Conservation (phyloP, 768 basidiomycete species). For the Termitomyces eurrhizus region DNA sequence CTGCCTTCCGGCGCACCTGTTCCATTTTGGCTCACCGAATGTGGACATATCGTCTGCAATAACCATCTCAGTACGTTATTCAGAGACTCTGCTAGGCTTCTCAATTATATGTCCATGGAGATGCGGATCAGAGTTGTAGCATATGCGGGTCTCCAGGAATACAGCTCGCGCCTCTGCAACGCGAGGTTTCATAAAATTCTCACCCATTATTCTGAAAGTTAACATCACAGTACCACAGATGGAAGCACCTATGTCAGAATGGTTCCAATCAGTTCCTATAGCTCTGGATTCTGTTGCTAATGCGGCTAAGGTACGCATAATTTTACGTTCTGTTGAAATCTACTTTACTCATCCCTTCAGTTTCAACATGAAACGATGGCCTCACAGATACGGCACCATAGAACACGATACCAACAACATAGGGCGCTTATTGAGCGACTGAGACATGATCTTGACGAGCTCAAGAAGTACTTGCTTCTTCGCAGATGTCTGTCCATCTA, state of each 20-base stretch:
- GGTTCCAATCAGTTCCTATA: slow-evolving; percentile 67
- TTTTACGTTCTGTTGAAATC: background rate
- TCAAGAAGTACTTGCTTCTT: slow-evolving; percentile 48
- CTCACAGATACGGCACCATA: slow-evolving; percentile 61
- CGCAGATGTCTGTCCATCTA: slow-evolving; percentile 5
- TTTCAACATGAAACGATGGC: slow-evolving; percentile 80
- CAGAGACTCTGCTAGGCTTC: background rate
- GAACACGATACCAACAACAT: slow-evolving; percentile 53
- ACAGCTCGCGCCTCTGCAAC: slow-evolving; percentile 69
- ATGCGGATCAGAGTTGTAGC: slow-evolving; percentile 69
- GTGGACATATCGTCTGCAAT: slow-evolving; percentile 84
- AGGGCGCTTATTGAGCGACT: slow-evolving; percentile 48
- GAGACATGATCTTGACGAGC: slow-evolving; percentile 45
- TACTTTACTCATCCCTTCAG: slow-evolving; percentile 30
- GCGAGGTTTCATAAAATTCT: slow-evolving; percentile 38
- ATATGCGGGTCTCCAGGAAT: slow-evolving; percentile 62
- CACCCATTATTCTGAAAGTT: background rate
- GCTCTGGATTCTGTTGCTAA: slow-evolving; percentile 62
- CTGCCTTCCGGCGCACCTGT: slow-evolving; percentile 50
- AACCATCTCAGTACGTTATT: slow-evolving; percentile 66
- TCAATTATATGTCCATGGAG: slow-evolving; percentile 32
- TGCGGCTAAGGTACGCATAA: slow-evolving; percentile 54
- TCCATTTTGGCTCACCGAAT: slow-evolving; percentile 89
- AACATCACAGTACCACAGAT: slow-evolving; percentile 41
- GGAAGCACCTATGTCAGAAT: slow-evolving; percentile 77